Conservation (phyloP, 1,284 basidiomycete genomes). For the Ceratobasidium sp. region DNA sequence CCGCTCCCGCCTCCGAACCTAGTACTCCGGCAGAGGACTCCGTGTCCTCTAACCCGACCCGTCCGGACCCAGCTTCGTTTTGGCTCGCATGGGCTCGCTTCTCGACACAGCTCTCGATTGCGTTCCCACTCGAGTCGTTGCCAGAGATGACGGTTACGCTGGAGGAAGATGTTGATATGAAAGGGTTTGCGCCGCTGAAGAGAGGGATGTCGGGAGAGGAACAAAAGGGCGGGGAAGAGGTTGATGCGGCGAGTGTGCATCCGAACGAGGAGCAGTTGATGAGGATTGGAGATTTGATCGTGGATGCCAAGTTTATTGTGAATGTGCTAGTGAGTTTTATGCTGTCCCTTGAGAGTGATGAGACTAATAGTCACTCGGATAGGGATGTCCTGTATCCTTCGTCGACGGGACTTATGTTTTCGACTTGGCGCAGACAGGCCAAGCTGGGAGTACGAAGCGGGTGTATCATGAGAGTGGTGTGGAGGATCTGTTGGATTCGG, state of each 20-base stretch:
- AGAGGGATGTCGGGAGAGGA: conserved; percentile 58
- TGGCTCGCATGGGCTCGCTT: conserved; percentile 84
- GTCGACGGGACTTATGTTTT: conserved; percentile 53
- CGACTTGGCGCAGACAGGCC: neutral
- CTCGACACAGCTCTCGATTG: conserved; percentile 70
- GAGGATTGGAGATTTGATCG: conserved; percentile 89
- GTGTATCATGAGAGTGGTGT: conserved; percentile 42
- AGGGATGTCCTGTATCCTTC: conserved; percentile 63
- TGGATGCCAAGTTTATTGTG: conserved; percentile 78
- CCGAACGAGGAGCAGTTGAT: conserved; percentile 96
- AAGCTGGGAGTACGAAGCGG: neutral
- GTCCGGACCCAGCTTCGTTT: conserved; percentile 63
- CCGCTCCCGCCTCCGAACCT: conserved; percentile 58
- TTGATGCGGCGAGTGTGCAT: conserved; percentile 67
- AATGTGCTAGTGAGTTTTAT: conserved; percentile 68
- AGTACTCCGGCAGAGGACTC: conserved; percentile 56
- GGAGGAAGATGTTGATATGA: conserved; percentile 93
- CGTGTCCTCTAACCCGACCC: conserved; percentile 39
- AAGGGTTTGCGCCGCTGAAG: conserved; percentile 88
- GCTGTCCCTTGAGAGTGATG: too few species aligned
- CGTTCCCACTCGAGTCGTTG: conserved; percentile 80
- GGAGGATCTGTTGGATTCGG: conserved; percentile 17
- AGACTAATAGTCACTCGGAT: too few species aligned
- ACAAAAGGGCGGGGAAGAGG: conserved; percentile 20
- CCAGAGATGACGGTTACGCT: conserved; percentile 76